Conservation (phyloP, 345 rosid species). For the Anastatica hierochuntica region DNA sequence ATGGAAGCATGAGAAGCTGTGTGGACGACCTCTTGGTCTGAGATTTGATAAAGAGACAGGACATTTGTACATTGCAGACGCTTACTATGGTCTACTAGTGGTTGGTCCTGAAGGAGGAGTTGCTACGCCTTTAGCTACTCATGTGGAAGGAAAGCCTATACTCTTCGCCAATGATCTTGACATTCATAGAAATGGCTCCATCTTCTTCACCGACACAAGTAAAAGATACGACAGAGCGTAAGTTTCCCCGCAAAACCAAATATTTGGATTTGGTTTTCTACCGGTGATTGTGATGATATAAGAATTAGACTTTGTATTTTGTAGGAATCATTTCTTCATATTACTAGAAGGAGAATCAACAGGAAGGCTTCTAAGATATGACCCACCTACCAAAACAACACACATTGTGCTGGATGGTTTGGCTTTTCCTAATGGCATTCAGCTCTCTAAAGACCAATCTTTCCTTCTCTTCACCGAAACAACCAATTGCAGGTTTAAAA, state of each 20-base stretch:
- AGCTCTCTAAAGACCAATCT: constrained; percentile 62
- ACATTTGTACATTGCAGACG: constrained; percentile 79
- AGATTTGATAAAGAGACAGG: constrained; percentile 59
- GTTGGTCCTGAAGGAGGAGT: constrained; percentile 85
- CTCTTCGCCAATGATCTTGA: constrained; percentile 95
- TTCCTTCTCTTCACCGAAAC: constrained; percentile 88
- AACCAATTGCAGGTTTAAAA: constrained; percentile 95
- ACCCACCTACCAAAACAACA: constrained; percentile 66
- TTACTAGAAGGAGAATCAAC: constrained; percentile 90
- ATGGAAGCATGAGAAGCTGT: constrained; percentile 79
- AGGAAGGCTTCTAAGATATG: constrained; percentile 84
- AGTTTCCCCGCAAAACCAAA: too few species aligned
- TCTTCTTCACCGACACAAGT: constrained; percentile 95
- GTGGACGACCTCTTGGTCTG: constrained; percentile 85
- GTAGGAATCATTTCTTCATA: constrained; percentile 82
- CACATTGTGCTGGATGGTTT: constrained; percentile 72
- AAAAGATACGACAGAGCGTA: constrained; percentile 81
- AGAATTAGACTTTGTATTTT: not conserved
- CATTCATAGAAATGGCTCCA: constrained; percentile 72
- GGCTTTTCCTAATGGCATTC: constrained; percentile 95
- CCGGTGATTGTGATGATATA: too few species aligned
- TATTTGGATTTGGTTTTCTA: too few species aligned
- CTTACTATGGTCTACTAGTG: constrained; percentile 71
- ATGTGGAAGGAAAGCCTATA: constrained; percentile 49
- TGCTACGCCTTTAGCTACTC: constrained; percentile 72